Conservation (phyloP, 1,284 basidiomycete genomes). For the Trametes pubescens region DNA sequence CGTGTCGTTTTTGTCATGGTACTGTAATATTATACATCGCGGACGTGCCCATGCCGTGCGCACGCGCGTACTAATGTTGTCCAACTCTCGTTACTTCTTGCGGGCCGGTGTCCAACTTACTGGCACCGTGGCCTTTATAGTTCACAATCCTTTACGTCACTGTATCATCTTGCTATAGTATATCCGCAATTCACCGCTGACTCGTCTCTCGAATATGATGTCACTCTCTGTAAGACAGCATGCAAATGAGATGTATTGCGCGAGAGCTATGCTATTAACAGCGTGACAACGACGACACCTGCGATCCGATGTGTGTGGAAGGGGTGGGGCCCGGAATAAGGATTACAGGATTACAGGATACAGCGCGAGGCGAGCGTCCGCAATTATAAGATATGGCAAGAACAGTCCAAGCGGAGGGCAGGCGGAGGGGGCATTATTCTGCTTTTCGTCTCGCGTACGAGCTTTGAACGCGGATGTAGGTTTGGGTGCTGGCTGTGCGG, state of each 20-base stretch:
- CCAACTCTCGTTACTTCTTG: too few relatives aligned
- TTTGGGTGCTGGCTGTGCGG: constrained; percentile 51
- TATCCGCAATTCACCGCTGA: too few relatives aligned
- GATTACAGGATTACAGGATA: constrained; percentile 6
- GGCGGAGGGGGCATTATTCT: neutral
- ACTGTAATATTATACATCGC: neutral
- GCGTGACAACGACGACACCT: constrained; percentile 1
- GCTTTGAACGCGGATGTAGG: constrained; percentile 63
- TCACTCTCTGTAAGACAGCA: neutral
- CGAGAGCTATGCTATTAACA: constrained; percentile 9
- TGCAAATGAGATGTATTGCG: neutral
- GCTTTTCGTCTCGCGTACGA: constrained; percentile 65
- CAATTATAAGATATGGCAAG: constrained; percentile 16
- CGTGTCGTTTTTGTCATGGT: neutral
- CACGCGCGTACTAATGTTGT: too few relatives aligned
- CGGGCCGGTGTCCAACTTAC: too few relatives aligned
- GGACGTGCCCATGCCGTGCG: neutral
- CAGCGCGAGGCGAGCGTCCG: neutral
- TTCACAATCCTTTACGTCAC: too few relatives aligned
- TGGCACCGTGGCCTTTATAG: too few relatives aligned
- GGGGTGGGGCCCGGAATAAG: neutral
- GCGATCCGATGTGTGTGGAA: neutral
- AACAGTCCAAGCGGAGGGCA: constrained; percentile 4
- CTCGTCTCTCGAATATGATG: neutral
- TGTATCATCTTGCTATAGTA: too few relatives aligned